These are phyloP conservation scores for Penicillium pulvis DNA, from an alignment of 495 filamentous ascomycete genomes.

Conservation along the genomic window DNA sequence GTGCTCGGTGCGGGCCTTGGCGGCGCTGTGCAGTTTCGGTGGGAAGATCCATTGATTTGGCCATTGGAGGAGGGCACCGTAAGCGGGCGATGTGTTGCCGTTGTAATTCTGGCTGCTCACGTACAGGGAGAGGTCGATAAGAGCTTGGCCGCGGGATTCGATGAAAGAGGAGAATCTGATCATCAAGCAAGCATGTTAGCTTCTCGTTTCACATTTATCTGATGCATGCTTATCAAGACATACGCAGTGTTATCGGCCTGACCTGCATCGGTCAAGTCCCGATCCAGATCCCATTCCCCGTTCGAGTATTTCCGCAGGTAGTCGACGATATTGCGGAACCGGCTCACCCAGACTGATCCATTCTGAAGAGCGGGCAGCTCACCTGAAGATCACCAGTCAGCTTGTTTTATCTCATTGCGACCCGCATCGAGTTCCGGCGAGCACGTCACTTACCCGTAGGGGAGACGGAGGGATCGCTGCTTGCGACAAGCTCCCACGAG, in stretches of 20 bases:
- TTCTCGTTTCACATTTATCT: background rate
- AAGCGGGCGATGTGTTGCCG: conserved; percentile 70
- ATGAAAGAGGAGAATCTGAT: conserved; percentile 62
- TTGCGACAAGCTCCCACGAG: conserved; percentile 75
- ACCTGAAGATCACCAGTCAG: conserved; percentile 47
- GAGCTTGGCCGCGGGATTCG: conserved; percentile 61
- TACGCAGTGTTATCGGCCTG: conserved; percentile 60
- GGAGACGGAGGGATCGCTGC: conserved; percentile 71
- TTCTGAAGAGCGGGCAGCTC: conserved; percentile 75
- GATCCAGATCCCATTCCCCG: conserved; percentile 58
- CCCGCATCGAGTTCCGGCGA: background rate
- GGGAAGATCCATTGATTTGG: conserved; percentile 81
- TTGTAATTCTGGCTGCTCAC: conserved; percentile 85
- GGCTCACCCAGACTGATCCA: conserved; percentile 61
- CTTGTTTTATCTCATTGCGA: background rate
- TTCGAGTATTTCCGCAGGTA: conserved; percentile 62
- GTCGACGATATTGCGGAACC: conserved; percentile 72
- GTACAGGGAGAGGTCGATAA: conserved; percentile 83
- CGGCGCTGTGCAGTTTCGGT: conserved; percentile 63
- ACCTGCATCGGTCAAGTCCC: conserved; percentile 43
- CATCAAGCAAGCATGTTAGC: conserved; percentile 1
- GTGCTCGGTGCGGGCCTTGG: conserved; percentile 69
- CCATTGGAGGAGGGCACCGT: conserved; percentile 74
- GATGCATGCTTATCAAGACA: conserved; percentile 14
- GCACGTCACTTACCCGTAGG: conserved; percentile 66